Conservation (phyloP, 225 moss, liverwort and hornwort genomes). For the Thuidium tamariscinum region DNA sequence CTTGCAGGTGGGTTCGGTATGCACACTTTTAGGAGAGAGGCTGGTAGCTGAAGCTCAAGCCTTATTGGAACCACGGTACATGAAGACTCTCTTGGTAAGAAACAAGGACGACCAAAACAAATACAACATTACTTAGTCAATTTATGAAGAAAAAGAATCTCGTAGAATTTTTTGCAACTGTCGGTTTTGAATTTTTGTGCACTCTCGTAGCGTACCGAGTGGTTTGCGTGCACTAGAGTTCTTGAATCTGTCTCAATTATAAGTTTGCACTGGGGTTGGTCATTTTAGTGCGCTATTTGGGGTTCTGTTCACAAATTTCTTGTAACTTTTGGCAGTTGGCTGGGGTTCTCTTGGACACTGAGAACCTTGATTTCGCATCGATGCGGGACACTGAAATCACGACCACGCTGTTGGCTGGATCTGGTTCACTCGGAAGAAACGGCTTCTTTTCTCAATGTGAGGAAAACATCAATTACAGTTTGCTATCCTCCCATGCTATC, state of each 20-base stretch:
- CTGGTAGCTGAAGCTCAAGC: slow-evolving; percentile 25
- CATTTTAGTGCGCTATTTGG: background rate
- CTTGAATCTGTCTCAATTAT: background rate
- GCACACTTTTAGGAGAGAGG: slow-evolving; percentile 39
- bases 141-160: background rate
- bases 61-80: slow-evolving; percentile 45
- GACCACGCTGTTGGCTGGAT: slow-evolving; percentile 33
- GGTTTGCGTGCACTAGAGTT: background rate
- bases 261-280: background rate
- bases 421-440: slow-evolving; percentile 47
- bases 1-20: slow-evolving; percentile 44
- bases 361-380: slow-evolving; percentile 50
- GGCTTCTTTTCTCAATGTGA: slow-evolving; percentile 43
- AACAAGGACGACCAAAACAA: background rate
- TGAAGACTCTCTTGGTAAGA: slow-evolving; percentile 58
- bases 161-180: background rate
- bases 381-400: slow-evolving; percentile 45
- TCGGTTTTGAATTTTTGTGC: background rate
- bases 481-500: background rate
- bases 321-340: slow-evolving; percentile 37
- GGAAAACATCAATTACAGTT: background rate
- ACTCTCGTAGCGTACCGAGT: background rate
- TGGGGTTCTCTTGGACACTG: slow-evolving; percentile 50
- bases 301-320: background rate
- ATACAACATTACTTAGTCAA: background rate